Base-by-base conservation (phyloP, 225 moss, liverwort and hornwort genomes). In the Takakia lepidozioides region DNA sequence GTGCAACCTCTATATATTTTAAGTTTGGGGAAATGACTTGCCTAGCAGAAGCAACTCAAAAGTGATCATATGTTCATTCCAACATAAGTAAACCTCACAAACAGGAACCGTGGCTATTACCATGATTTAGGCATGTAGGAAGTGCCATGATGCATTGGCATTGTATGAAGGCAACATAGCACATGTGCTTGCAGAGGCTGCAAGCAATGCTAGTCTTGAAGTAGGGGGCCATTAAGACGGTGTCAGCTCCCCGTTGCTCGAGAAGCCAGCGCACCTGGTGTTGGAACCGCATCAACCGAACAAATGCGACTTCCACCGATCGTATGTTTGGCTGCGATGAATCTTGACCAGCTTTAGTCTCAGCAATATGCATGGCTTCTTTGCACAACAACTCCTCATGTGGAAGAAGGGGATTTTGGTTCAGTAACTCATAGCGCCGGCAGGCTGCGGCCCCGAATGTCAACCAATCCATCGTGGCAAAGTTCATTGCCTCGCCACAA, bases 401-500 rank as follows among this genome's bases (percentile, higher is more conserved):
- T 20, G 73, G 55, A 46, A 73, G 46, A 35, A 73, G 52, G 25
- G 73, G 63, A 17, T 54, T 25, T 44, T 63, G 54, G 19, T 63
- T 73, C 16, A 73, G 50, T 13, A 67, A 43, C 38, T 58, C 62
- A 50, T 67, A 73, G 30, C 73, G 62, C 40, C 40, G 49, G 25
- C 67, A 67, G 13, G 67, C 73, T 49, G 73, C 73, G 34, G 67
- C 58, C 8, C 73, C 73, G 49, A 73, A 73, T 3, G 51, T 62
- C 49, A 73, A 67, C 73, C 73, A 73, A 29, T 73, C 73, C 25
- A 54, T 52, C 67, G 63, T 67, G 10, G 73, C 63, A 49, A 73
- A 73, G 32, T 73, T 73, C 43, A 73, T 67, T 22, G 73, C 73
- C 67, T 73, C 73, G 4, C 38, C 66, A 63, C 73, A 73, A 42